Percentiles rank a stretch among this genome's conserved stretches.
Evolutionary conservation across 2,329 filamentous ascomycete genomes (phyloP).

Genomic region (Penicillium sp.): DNA sequence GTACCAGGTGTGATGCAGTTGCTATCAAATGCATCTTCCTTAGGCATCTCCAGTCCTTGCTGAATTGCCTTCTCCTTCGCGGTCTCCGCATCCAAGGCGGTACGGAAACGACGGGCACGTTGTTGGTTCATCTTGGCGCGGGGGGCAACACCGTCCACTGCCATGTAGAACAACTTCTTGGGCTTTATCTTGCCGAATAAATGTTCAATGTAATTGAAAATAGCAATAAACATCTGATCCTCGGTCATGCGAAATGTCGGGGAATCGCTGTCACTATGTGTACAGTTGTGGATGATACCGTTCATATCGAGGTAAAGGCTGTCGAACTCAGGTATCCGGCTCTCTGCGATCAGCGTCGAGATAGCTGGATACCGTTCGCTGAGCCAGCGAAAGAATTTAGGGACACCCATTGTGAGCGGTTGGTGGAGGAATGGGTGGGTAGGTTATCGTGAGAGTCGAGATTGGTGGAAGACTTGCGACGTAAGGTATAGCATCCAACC

Average conservation of each 20-base stretch:
- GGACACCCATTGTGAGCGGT: slow-evolving; percentile 62
- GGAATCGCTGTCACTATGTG: slow-evolving; percentile 93
- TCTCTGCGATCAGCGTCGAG: slow-evolving; percentile 97
- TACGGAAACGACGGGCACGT: slow-evolving; percentile 90
- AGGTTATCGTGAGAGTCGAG: slow-evolving; percentile 4
- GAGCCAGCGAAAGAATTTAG: slow-evolving; percentile 98
- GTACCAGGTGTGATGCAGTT: slow-evolving; percentile 98
- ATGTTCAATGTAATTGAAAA: slow-evolving; percentile 99
- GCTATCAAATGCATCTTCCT: slow-evolving; percentile 95
- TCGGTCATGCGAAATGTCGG: slow-evolving; percentile 90
- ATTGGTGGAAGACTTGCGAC: slow-evolving; percentile 7
- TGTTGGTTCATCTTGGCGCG: slow-evolving; percentile 99
- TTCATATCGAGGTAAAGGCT: slow-evolving; percentile 92
- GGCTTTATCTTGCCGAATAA: slow-evolving; percentile 98
- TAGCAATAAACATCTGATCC: slow-evolving; percentile 99
- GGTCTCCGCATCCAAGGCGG: slow-evolving; percentile 84
- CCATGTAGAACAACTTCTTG: slow-evolving; percentile 99
- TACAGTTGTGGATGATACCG: slow-evolving; percentile 99
- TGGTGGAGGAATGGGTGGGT: background rate
- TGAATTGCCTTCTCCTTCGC: slow-evolving; percentile 88
- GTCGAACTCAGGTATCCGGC: slow-evolving; percentile 98
- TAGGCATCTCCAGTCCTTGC: slow-evolving; percentile 89
- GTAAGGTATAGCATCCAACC: slow-evolving; percentile 8
- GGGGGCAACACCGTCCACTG: slow-evolving; percentile 94
- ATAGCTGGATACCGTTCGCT: slow-evolving; percentile 98